Base-by-base conservation (phyloP, 2,329 filamentous ascomycete genomes). In the Colletotrichum lini region DNA sequence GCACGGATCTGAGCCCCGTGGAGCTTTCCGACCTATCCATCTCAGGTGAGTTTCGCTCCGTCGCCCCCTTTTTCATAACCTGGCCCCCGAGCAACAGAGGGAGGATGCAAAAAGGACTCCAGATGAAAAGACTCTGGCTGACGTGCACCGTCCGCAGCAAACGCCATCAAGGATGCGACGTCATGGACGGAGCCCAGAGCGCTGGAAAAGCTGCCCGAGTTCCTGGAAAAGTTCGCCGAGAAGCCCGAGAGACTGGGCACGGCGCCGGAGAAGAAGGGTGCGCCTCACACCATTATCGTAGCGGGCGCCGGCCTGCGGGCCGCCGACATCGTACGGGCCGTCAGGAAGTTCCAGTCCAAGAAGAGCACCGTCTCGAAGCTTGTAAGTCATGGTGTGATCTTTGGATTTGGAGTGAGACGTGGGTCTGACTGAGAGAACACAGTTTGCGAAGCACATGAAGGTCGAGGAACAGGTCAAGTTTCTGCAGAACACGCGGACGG, bases 391-490 rank as follows among this genome's bases (percentile, higher is more conserved):
- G 35, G 9, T 38, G 35, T 38, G 35, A 38, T 10, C 54, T 30
- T 9, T 26, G 30, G 13, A 18, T 9, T 16, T 38, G 9, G 50
- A 15, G 18, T 50, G 45, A 16, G 2, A 40, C 7, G 1, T 3
- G 35, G 18, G n/a, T 47, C 73, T 75, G 21, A 77, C 70, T n/a
- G 47, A 30, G 45, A 1, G 9, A 5, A 12, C 42, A 4, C 64
- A 90, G 79, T 99, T 99, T 81, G 96, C 96, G 42, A 99, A 99
- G 82, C 96, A 99, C 81, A 97, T 99, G 85, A 99, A 99, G 83
- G 83, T 99, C 13, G 90, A 94, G 64, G 96, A 98, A 77, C 93
- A 95, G 44, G 90, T 95, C 63, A 87, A 92, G 70, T 93, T 93
- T 78, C 89, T 97, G 52, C 88, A 93, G 77, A 87, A 83, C 65